Conservation (phyloP, 306 rosid species). For the Hippophae rhamnoides region DNA sequence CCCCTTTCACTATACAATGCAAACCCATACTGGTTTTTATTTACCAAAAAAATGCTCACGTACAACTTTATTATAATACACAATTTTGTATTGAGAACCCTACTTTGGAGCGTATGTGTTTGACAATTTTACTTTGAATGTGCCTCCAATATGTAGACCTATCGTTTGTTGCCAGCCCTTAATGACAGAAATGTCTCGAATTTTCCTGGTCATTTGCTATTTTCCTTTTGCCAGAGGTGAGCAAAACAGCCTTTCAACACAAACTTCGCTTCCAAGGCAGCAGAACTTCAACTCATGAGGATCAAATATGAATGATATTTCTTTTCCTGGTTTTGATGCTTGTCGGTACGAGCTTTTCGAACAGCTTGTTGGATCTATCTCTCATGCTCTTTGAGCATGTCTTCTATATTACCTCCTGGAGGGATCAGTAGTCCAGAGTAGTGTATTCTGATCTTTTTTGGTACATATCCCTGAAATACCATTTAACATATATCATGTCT, state of each 20-base stretch:
- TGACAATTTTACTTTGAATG: conserved; percentile 9
- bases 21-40: conserved; percentile 1
- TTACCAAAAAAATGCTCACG: conserved; percentile 13
- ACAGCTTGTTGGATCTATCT: conserved; percentile 60
- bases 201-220: not conserved
- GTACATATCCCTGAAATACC: conserved; percentile 31
- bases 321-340: conserved; percentile 23
- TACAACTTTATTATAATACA: not conserved
- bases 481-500: conserved; percentile 12
- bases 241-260: conserved; percentile 7
- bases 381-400: conserved; percentile 75
- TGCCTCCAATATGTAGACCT: conserved; percentile 3
- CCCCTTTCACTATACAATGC: conserved; percentile 22
- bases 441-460: conserved; percentile 39
- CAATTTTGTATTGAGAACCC: not conserved
- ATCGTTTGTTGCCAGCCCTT: not conserved
- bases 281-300: not conserved
- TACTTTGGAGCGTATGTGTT: not conserved
- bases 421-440: conserved; percentile 66
- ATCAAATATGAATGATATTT: not conserved
- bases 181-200: not conserved
- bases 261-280: conserved; percentile 1
- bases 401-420: conserved; percentile 52
- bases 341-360: conserved; percentile 60
- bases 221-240: not conserved